A percentile compares a stretch with the other conserved stretches of the same genome.
Evolutionary conservation across 371 early-diverging fungal species (phyloP).

Genomic region (Mucor irregularis): DNA sequence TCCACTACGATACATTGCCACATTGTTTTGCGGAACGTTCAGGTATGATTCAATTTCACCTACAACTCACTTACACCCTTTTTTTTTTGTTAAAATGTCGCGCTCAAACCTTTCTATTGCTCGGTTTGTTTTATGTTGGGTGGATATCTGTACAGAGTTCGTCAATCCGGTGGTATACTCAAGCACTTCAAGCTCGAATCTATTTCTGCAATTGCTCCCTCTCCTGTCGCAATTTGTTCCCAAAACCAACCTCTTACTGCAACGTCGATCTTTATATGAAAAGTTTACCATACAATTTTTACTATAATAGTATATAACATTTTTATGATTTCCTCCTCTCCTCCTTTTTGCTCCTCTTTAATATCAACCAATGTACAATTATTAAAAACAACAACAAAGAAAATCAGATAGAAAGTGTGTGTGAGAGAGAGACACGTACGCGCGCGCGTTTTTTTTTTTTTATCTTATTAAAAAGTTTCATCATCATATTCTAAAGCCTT

Average conservation of each 20-base stretch:
- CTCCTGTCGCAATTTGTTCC: no score
- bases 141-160: neutral
- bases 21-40: slow-evolving; percentile 3
- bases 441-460: no score
- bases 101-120: neutral
- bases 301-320: no score
- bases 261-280: neutral
- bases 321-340: no score
- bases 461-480: slow-evolving; percentile 25
- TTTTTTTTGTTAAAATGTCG: neutral
- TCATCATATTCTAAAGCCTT: slow-evolving; percentile 21
- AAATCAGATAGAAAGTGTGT: no score
- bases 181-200: no score
- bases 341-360: no score
- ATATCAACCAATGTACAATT: no score
- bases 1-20: slow-evolving; percentile 1
- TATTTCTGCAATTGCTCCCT: no score
- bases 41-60: slow-evolving; percentile 2
- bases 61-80: neutral
- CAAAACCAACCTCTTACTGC: neutral
- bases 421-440: no score
- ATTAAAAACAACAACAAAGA: neutral
- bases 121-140: neutral
- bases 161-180: neutral
- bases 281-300: neutral